Evolutionary conservation across 208 protist genomes (phyloP).

Genomic region (Trypanosoma scelopori): DNA sequence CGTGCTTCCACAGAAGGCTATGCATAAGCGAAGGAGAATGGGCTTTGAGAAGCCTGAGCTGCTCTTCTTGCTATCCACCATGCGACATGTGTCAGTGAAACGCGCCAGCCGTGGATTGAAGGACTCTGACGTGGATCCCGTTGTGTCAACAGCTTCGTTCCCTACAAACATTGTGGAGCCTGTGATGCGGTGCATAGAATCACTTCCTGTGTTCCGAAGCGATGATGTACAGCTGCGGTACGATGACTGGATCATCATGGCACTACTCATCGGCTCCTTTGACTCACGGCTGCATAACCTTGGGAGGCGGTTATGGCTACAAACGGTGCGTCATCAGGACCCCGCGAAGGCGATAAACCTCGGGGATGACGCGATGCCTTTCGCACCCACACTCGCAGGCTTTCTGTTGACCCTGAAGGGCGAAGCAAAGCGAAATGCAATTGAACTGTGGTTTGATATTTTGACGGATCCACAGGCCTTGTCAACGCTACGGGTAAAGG

Average conservation of each 20-base stretch:
- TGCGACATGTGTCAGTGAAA: constrained; percentile 10
- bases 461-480: constrained; percentile 10
- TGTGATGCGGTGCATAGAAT: constrained; percentile 12
- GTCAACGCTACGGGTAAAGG: background rate
- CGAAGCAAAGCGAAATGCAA: constrained; percentile 5
- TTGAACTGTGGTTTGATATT: constrained; percentile 27
- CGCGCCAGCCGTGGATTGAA: background rate
- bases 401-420: constrained; percentile 4
- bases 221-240: constrained; percentile 4
- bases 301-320: constrained; percentile 20
- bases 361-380: background rate
- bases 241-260: constrained; percentile 25
- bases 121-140: background rate
- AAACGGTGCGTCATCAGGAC: constrained; percentile 6
- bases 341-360: background rate
- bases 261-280: constrained; percentile 14
- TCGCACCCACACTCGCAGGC: background rate
- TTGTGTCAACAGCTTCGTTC: background rate
- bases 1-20: constrained; percentile 13
- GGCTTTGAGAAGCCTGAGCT: constrained; percentile 26
- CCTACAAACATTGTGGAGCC: constrained; percentile 18
- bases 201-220: constrained; percentile 9
- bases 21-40: constrained; percentile 19
- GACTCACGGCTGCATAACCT: constrained; percentile 12
- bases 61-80: constrained; percentile 16